Base-by-base conservation (phyloP, 2,329 filamentous ascomycete genomes). In the Aspergillus sp. region DNA sequence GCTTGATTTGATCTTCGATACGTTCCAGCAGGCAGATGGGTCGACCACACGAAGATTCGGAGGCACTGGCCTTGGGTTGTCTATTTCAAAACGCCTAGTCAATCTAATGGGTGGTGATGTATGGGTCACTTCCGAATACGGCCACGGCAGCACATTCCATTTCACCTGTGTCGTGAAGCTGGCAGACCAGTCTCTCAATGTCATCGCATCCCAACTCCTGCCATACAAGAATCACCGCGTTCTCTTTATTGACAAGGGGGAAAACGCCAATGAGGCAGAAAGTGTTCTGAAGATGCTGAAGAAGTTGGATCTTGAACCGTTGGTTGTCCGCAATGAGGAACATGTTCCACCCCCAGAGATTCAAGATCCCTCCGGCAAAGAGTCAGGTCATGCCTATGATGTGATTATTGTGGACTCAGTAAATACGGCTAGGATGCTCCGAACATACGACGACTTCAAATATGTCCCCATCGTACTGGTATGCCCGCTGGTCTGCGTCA, bases 1-100 rank as follows among this genome's bases (percentile, higher is more conserved):
- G 79, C 84, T 98, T 53, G 92, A 96, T 71, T 82, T 98, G 64
- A 98, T 99, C 71, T 98, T 99, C 76, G 95, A 98, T 77, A 98
- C 93, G 0, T 98, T 98, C 86, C 93, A 97, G 75, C 95, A 98
- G 78, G 95, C 95, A 18, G 95, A 98, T 72, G 93, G 93, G 38
- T 97, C 93, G 34, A 98, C 96, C 74, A 98, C 93, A 2, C 86
- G 93, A 66, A 95, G 96, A 72, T 98, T 98, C 73, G 93, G 93
- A 67, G 93, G 93, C 66, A 98, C 95, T 6, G 93, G 93, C 65
- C 84, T 98, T 9, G 93, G 93, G 64, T 78, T 98, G 24, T 97
- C 93, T 15, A 98, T 98, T 69, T 98, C 93, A 26, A 96, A 96
- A 79, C 86, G 93, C 65, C 83, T 98, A 30, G 93, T 98, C 55